A percentile compares a stretch with the other conserved stretches of the same genome.
Conservation (phyloP, 768 basidiomycete genomes). For the Nidula microcarpa region DNA sequence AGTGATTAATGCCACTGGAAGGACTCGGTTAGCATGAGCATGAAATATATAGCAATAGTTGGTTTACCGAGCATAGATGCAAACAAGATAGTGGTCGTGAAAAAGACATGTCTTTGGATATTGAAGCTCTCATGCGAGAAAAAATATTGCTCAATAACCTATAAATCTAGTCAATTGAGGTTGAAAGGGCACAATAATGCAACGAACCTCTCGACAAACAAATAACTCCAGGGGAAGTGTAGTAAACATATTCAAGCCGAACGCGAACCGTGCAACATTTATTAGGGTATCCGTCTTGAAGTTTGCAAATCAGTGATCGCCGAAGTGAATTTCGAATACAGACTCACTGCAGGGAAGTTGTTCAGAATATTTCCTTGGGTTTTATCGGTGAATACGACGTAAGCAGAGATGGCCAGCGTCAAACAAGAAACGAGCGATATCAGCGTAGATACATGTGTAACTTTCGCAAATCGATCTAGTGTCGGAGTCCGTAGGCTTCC, state of each 20-base stretch:
- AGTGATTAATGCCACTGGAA: conserved; percentile 81
- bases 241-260: conserved; percentile 97
- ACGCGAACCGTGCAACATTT: conserved; percentile 92
- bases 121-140: conserved; percentile 86
- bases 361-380: conserved; percentile 96
- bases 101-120: conserved; percentile 81
- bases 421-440: conserved; percentile 83
- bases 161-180: neutral
- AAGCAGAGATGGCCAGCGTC: conserved; percentile 83
- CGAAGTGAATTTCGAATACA: neutral
- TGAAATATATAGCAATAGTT: neutral
- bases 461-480: conserved; percentile 86
- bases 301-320: conserved; percentile 2
- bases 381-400: conserved; percentile 85
- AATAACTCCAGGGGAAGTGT: conserved; percentile 95
- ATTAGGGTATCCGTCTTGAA: conserved; percentile 78
- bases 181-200: neutral
- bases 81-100: conserved; percentile 83
- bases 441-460: conserved; percentile 89
- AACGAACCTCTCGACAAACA: conserved; percentile 87
- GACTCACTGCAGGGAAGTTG: conserved; percentile 78
- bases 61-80: conserved; percentile 75
- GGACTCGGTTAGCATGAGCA: conserved; percentile 4
- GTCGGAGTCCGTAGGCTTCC: conserved; percentile 92
- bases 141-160: conserved; percentile 96